These are phyloP conservation scores for Eimeria necatrix DNA, from an alignment of 169 alveolate genomes.

Conservation along the genomic window DNA sequence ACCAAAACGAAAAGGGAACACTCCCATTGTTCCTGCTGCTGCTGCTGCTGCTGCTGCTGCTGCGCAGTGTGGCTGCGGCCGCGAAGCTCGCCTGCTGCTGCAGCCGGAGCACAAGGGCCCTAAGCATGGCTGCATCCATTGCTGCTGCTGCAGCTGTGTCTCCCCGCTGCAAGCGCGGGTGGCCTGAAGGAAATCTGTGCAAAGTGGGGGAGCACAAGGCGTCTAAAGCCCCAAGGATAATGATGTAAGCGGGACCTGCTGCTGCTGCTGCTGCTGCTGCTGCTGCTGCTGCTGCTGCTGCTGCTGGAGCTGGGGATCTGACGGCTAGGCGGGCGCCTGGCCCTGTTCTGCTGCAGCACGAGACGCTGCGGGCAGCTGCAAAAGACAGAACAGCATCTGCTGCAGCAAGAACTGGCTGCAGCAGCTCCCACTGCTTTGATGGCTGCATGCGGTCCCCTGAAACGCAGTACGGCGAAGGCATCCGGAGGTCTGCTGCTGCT, in stretches of 20 bases:
- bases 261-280: conserved; percentile 46
- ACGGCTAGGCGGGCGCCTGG: too few species aligned
- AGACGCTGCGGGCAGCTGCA: conserved; percentile 23
- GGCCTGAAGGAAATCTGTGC: conserved; percentile 32
- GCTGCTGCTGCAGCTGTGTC: conserved; percentile 72
- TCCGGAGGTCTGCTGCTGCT: conserved; percentile 71
- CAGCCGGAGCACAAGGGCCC: conserved; percentile 9
- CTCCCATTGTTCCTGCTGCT: conserved; percentile 42
- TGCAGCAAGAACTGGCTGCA: conserved; percentile 22
- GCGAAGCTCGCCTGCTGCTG: conserved; percentile 8
- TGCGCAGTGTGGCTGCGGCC: not conserved
- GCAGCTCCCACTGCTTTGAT: conserved; percentile 30
- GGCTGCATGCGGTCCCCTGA: conserved; percentile 50
- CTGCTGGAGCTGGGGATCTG: conserved; percentile 24
- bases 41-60: conserved; percentile 34
- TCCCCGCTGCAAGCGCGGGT: conserved; percentile 35
- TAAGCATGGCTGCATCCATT: conserved; percentile 44
- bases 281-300: conserved; percentile 2
- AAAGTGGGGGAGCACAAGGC: not conserved
- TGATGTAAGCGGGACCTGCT: not conserved
- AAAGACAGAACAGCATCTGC: conserved; percentile 2
- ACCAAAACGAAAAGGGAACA: conserved; percentile 54
- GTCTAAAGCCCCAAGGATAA: not conserved
- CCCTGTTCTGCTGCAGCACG: conserved; percentile 63
- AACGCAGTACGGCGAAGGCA: conserved; percentile 47